Base-by-base conservation (phyloP, 1,139 yeast species). In the Saccharomyces hybrid region DNA sequence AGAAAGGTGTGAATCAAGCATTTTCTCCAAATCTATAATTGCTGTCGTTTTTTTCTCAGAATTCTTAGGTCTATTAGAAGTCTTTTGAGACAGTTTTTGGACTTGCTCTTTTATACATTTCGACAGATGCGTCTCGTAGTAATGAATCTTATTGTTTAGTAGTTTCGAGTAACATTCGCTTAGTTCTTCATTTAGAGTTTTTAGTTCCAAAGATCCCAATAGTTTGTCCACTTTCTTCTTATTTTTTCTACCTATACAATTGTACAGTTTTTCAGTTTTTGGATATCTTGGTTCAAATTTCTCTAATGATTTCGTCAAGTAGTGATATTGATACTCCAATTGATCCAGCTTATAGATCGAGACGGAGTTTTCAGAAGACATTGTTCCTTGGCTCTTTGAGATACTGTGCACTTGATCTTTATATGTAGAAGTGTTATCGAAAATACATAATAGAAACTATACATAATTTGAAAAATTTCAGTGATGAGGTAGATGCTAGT, bases 111-210 rank as follows among this genome's bases (percentile, higher is more conserved):
- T 68, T 48, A 68, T 53, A 41, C 67, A 54, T 47, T 71, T 72
- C 30, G 62, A 62, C 8, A 80, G 67, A 50, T 78, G 80, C 54
- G 70, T 74, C 44, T 72, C 68, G 2, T 80, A 70, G 16, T 79
- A 78, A 61, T 79, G 78, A 54, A 77, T 75, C 64, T 84, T 84
- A 53, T 78, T 76, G 16, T 73, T 73, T 57, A 82, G 77, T 20
- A 78, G 70, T 48, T 77, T 78, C 5, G 65, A 55, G 61, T 81
- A 80, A 53, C 82, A 66, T 1, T 73, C 72, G n/a, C 65, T 57
- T 23, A 84, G 77, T 63, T 78, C 76, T 11, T 61, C 59, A 14
- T 64, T 61, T 0, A 86, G 82, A 5, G 78, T 80, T 26, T 73
- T 73, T 50, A 69, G 65, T 3, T 72, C 54, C 1, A 64, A 61